A percentile compares a stretch with the other conserved stretches of the same genome.
These are phyloP conservation scores for Capsella bursapastoris DNA, from an alignment of 345 rosid genomes.

Conservation along the genomic window DNA sequence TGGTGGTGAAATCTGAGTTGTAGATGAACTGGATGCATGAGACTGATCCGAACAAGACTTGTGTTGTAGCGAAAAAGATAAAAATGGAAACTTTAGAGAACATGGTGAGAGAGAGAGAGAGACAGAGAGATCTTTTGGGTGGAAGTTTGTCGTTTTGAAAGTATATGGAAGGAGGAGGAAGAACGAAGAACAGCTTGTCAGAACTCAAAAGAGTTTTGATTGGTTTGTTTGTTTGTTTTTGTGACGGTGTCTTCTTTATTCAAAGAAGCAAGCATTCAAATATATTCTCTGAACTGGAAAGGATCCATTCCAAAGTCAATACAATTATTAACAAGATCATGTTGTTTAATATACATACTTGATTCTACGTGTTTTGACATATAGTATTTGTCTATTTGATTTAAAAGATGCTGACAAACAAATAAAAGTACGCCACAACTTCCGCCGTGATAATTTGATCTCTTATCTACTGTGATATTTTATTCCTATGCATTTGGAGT, in stretches of 20 bases:
- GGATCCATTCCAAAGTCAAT: constrained; percentile 3
- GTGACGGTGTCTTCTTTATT: not conserved
- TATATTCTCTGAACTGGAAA: constrained; percentile 3
- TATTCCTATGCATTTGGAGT: not conserved
- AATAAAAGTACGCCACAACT: not conserved
- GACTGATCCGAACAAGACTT: constrained; percentile 26
- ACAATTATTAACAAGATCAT: constrained; percentile 1
- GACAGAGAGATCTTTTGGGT: not conserved
- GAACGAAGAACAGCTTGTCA: constrained; percentile 11
- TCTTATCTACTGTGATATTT: not conserved
- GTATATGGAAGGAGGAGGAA: constrained; percentile 7
- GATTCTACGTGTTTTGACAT: not conserved
- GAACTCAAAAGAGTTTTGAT: not conserved
- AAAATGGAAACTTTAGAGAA: constrained; percentile 23
- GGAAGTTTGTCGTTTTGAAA: not conserved
- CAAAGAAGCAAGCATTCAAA: constrained; percentile 28
- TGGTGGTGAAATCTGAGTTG: constrained; percentile 64
- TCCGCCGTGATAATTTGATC: not conserved
- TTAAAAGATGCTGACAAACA: not conserved
- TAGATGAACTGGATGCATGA: constrained; percentile 58
- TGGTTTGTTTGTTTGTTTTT: not conserved
- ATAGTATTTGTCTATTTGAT: not conserved
- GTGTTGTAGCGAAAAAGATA: not conserved
- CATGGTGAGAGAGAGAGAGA: constrained; percentile 14
- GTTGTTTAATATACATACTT: not conserved